Evolutionary conservation across 192 early-diverging fungal species (phyloP).

Genomic region (Lunasporangiospora selenospora): DNA sequence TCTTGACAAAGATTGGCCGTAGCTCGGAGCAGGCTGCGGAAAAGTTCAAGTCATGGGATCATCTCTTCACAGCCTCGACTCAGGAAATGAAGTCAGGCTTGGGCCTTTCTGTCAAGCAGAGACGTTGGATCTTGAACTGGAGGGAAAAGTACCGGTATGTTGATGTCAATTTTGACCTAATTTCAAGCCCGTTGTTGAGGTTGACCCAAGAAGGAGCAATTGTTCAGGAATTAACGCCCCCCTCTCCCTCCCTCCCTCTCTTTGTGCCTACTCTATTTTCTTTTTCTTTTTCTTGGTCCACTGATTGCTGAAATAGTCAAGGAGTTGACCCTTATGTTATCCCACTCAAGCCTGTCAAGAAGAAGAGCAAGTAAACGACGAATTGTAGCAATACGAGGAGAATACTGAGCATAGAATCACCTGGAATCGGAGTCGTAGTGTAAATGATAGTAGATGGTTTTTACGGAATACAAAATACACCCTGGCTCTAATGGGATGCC

Average conservation of each 20-base stretch:
- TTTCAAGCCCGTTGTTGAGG: background rate
- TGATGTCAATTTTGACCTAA: background rate
- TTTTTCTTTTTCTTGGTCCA: conserved; percentile 1
- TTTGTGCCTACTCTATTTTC: background rate
- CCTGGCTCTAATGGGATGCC: no score
- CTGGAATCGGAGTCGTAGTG: no score
- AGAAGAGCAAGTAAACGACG: conserved; percentile 46
- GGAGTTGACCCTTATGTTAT: conserved; percentile 63
- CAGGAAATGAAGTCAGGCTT: conserved; percentile 61
- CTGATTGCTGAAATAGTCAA: conserved; percentile 22
- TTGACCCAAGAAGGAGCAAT: no score
- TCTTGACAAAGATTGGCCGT: conserved; percentile 45
- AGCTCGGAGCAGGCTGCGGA: conserved; percentile 27
- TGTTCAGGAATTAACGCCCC: no score
- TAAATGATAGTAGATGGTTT: no score
- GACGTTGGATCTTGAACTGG: conserved; percentile 59
- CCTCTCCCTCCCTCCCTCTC: no score
- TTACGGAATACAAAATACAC: no score
- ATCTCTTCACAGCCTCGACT: conserved; percentile 61
- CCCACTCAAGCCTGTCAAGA: conserved; percentile 36
- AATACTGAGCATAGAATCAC: no score
- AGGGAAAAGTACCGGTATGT: conserved; percentile 44
- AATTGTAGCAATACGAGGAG: no score
- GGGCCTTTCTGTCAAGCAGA: conserved; percentile 64
- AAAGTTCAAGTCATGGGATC: conserved; percentile 65